Percentiles rank a stretch among this genome's conserved stretches.
Evolutionary conservation across 805 yeast genomes (phyloP).

Genomic region (Cyberlindnera euphorbiiphila): DNA sequence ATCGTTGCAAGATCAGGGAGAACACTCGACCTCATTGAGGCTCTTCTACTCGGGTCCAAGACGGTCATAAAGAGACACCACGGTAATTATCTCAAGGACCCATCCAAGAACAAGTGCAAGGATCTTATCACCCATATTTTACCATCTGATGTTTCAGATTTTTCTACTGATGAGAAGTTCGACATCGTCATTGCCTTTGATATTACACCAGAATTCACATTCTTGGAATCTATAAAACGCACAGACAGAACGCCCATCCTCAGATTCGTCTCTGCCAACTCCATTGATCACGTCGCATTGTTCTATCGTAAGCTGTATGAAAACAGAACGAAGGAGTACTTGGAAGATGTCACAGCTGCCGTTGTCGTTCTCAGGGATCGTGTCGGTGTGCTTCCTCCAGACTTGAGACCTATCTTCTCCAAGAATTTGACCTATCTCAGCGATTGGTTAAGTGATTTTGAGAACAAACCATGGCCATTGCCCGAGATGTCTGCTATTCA

Average conservation of each 20-base stretch:
- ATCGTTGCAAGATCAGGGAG: slow-evolving; percentile 67
- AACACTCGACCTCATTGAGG: slow-evolving; percentile 70
- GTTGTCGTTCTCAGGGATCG: slow-evolving; percentile 76
- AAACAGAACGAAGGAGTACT: slow-evolving; percentile 37
- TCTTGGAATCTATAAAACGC: slow-evolving; percentile 30
- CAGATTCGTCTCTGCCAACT: slow-evolving; percentile 69
- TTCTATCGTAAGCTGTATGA: slow-evolving; percentile 38
- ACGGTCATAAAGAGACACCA: slow-evolving; percentile 54
- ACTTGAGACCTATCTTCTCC: slow-evolving; percentile 67
- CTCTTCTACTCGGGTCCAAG: slow-evolving; percentile 60
- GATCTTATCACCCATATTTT: slow-evolving; percentile 21
- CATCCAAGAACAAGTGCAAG: slow-evolving; percentile 31
- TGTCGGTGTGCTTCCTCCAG: slow-evolving; percentile 80
- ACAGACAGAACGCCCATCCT: slow-evolving; percentile 49
- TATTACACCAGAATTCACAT: slow-evolving; percentile 45
- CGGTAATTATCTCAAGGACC: slow-evolving; percentile 59
- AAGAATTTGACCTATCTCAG: slow-evolving; percentile 59
- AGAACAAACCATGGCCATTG: slow-evolving; percentile 60
- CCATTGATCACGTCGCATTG: slow-evolving; percentile 76
- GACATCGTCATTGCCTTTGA: slow-evolving; percentile 66
- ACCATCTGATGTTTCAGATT: slow-evolving; percentile 18
- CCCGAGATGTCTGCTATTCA: slow-evolving; percentile 69
- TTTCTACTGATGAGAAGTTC: slow-evolving; percentile 29
- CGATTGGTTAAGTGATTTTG: slow-evolving; percentile 52
- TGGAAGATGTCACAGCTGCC: slow-evolving; percentile 74